Conservation (phyloP, 768 basidiomycete species). For the Mycena galopus region DNA sequence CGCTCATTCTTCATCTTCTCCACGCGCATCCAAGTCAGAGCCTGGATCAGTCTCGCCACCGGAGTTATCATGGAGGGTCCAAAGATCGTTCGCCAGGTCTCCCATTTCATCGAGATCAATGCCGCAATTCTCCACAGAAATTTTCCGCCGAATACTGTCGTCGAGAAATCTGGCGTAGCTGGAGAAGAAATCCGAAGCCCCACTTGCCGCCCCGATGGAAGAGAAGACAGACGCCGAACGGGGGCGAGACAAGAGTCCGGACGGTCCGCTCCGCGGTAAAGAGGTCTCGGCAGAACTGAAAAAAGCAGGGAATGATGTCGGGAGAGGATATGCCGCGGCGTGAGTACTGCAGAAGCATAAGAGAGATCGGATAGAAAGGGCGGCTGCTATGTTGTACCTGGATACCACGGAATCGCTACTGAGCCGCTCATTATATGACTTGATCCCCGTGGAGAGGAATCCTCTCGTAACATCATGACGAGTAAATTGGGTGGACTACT, state of each 20-base stretch:
- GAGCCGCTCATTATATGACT: constrained; percentile 56
- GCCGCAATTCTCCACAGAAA: constrained; percentile 49
- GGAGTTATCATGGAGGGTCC: constrained; percentile 68
- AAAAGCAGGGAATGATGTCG: constrained; percentile 70
- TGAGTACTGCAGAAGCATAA: constrained; percentile 54
- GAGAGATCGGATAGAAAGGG: constrained; percentile 23
- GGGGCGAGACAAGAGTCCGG: constrained; percentile 33
- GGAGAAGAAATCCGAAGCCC: constrained; percentile 57
- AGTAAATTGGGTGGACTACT: constrained; percentile 47
- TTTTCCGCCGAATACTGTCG: constrained; percentile 54
- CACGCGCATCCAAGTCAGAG: constrained; percentile 25
- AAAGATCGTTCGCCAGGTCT: constrained; percentile 69
- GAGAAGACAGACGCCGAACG: constrained; percentile 51
- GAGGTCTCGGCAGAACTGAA: constrained; percentile 44
- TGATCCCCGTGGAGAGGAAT: constrained; percentile 54
- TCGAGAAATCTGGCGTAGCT: constrained; percentile 67
- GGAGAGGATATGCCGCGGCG: constrained; percentile 67
- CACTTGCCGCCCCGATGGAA: constrained; percentile 58
- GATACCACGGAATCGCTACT: constrained; percentile 47
- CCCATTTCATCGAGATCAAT: constrained; percentile 68
- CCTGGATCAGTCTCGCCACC: constrained; percentile 40
- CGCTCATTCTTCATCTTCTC: constrained; percentile 36
- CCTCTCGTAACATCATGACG: constrained; percentile 73
- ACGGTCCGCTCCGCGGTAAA: constrained; percentile 13
- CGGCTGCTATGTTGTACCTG: constrained; percentile 47